Base-by-base conservation (phyloP, 495 filamentous ascomycete genomes). In the Penicillium ucsense region DNA sequence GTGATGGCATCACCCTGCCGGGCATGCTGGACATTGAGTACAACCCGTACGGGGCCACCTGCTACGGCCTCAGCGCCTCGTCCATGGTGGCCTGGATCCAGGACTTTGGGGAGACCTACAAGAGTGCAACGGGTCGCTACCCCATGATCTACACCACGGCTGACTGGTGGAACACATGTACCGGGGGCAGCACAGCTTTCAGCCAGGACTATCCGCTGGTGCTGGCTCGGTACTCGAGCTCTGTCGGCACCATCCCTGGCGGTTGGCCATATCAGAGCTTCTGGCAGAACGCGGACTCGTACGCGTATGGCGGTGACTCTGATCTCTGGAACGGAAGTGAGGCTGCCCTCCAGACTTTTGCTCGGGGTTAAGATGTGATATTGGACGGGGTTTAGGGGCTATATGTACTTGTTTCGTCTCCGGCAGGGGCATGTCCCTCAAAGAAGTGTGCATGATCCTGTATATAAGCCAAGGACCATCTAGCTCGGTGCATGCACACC, bases 1-100 rank as follows among this genome's bases (percentile, higher is more conserved):
- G 48, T 27, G 82, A 85, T 51, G 79, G 79, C 32, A 73, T 72
- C 45, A 85, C 80, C 5, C 68, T 85, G 0, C 82, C 81, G 0
- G 81, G 82, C 3, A 84, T 84, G 80, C 67, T 85, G 9, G 81
- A 84, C 58, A 67, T 85, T 28, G 81, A 85, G 61, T 73, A 71
- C 52, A 66, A 67, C 38, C 59, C 67, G 27, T 62, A 64, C 7
- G 68, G 72, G 10, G 53, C 62, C 7, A 64, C 61, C 6, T 83
- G 79, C 60, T 80, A 72, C 50, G 78, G 78, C 1, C 64, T 83
- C 41, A 71, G 64, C 11, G 37, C 61, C 0, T 63, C 67, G 8
- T 64, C 56, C n/a, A 83, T 83, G 73, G 75, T 81, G 0, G 55
- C 65, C 20, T 85, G 80, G 80, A 75, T 84, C 63, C 54, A 63